Conservation (phyloP, 768 basidiomycete genomes). For the Boletus patriciae region DNA sequence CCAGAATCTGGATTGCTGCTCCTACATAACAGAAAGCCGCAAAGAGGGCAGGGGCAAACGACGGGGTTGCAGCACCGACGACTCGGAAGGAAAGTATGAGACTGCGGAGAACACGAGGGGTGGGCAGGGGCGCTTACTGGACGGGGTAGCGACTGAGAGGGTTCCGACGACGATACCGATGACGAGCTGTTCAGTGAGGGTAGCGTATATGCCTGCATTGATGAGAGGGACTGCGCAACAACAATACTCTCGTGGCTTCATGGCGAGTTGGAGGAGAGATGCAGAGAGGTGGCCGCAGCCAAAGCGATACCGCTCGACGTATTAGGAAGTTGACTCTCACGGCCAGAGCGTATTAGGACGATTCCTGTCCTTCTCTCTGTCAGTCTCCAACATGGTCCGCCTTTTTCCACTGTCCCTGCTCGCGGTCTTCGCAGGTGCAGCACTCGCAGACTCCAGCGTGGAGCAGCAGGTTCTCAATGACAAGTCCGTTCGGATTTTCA, state of each 20-base stretch:
- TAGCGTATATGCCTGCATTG: constrained; percentile 86
- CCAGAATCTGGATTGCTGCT: constrained; percentile 76
- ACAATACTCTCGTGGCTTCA: constrained; percentile 85
- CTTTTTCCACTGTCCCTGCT: constrained; percentile 29
- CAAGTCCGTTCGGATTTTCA: constrained; percentile 34
- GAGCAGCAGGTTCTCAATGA: constrained; percentile 36
- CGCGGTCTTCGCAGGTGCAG: constrained; percentile 25
- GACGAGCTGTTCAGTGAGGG: constrained; percentile 74
- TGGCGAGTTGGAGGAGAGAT: constrained; percentile 24
- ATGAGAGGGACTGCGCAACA: constrained; percentile 91
- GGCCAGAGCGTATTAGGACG: constrained; percentile 15
- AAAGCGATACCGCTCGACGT: not conserved
- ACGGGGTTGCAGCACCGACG: constrained; percentile 83
- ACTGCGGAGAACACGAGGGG: not conserved
- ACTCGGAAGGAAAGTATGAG: constrained; percentile 46
- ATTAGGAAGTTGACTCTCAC: constrained; percentile 23
- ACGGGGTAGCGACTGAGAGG: constrained; percentile 73
- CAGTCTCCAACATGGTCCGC: constrained; percentile 30
- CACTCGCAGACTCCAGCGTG: constrained; percentile 21
- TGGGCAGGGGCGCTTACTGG: constrained; percentile 52
- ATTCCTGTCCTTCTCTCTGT: constrained; percentile 21
- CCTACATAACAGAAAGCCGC: constrained; percentile 73
- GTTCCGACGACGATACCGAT: constrained; percentile 67
- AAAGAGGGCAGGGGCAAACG: constrained; percentile 71
- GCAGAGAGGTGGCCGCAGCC: not conserved